Conservation (phyloP, 495 filamentous ascomycete genomes). For the Xylaria palmicola region DNA sequence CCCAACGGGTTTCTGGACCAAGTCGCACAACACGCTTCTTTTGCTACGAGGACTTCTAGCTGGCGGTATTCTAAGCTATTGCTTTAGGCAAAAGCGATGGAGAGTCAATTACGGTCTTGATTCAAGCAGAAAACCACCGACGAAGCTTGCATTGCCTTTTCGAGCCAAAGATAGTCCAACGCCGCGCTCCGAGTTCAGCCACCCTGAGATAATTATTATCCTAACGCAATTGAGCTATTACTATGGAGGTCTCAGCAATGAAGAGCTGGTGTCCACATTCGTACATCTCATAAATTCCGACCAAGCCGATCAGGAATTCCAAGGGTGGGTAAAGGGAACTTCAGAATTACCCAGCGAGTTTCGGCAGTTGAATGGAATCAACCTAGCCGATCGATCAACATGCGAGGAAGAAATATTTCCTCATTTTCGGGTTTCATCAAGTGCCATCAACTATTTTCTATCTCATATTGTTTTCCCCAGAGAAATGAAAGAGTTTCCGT, state of each 20-base stretch:
- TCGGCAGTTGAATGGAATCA: constrained; percentile 53
- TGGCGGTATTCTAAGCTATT: constrained; percentile 53
- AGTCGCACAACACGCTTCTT: constrained; percentile 44
- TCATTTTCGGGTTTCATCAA: constrained; percentile 46
- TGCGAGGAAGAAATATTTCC: constrained; percentile 49
- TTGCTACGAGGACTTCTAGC: constrained; percentile 63
- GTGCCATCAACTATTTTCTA: constrained; percentile 60
- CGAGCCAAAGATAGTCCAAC: constrained; percentile 66
- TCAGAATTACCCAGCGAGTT: constrained; percentile 38
- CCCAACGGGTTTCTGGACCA: constrained; percentile 31
- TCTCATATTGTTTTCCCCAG: constrained; percentile 59
- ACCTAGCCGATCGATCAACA: constrained; percentile 53
- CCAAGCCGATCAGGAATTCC: constrained; percentile 55
- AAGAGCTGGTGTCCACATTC: constrained; percentile 52
- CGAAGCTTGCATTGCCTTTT: constrained; percentile 66
- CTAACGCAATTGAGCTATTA: constrained; percentile 70
- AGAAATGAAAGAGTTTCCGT: constrained; percentile 62
- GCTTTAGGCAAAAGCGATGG: constrained; percentile 60
- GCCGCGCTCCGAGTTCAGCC: constrained; percentile 66
- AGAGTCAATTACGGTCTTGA: constrained; percentile 66
- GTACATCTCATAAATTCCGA: constrained; percentile 52
- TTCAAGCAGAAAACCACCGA: constrained; percentile 35
- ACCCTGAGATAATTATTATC: constrained; percentile 68
- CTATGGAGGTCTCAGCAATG: constrained; percentile 58
- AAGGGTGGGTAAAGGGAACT: constrained; percentile 47